phyloP scores from a whole-genome alignment of 257 asterid genomes.

The Solanum sejunctum region DNA sequence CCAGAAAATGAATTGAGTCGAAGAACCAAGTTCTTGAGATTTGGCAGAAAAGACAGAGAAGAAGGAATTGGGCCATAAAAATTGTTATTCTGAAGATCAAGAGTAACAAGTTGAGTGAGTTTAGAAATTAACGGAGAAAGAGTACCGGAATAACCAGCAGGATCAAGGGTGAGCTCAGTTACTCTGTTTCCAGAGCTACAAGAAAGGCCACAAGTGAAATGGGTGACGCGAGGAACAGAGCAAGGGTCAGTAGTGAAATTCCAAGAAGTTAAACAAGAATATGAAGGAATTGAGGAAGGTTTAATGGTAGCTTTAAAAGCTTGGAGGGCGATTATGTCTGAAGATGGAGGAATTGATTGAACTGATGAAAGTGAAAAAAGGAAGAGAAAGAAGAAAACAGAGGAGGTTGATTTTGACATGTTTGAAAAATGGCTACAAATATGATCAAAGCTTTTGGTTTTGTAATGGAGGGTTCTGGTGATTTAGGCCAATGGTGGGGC shows the following conservation, averaged over 20 bases:
- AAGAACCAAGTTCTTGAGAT: slow-evolving; percentile 42
- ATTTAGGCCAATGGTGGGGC: not conserved
- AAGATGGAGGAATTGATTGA: slow-evolving; percentile 30
- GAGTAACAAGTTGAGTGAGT: slow-evolving; percentile 51
- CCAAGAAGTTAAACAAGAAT: slow-evolving; percentile 89
- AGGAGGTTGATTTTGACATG: slow-evolving; percentile 3
- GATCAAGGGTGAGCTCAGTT: slow-evolving; percentile 75
- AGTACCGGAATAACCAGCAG: slow-evolving; percentile 59
- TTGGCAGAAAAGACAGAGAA: slow-evolving; percentile 32
- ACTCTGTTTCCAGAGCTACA: slow-evolving; percentile 55
- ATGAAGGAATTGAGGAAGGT: slow-evolving; percentile 45
- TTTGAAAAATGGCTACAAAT: not conserved
- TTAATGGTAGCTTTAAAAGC: slow-evolving; percentile 62
- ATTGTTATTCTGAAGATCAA: slow-evolving; percentile 56
- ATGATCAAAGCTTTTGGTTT: not conserved
- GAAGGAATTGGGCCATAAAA: slow-evolving; percentile 65
- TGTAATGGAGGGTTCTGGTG: not conserved
- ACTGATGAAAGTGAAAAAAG: slow-evolving; percentile 4
- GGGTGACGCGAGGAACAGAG: slow-evolving; percentile 49
- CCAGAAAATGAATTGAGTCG: slow-evolving; percentile 78
- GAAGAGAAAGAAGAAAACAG: slow-evolving; percentile 9
- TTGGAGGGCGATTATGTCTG: slow-evolving; percentile 50
- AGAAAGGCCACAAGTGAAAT: slow-evolving; percentile 74
- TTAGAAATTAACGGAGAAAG: slow-evolving; percentile 56
- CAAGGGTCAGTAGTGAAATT: slow-evolving; percentile 84